phyloP scores from a whole-genome alignment of 306 rosid genomes.

The Coriaria nepalensis region DNA sequence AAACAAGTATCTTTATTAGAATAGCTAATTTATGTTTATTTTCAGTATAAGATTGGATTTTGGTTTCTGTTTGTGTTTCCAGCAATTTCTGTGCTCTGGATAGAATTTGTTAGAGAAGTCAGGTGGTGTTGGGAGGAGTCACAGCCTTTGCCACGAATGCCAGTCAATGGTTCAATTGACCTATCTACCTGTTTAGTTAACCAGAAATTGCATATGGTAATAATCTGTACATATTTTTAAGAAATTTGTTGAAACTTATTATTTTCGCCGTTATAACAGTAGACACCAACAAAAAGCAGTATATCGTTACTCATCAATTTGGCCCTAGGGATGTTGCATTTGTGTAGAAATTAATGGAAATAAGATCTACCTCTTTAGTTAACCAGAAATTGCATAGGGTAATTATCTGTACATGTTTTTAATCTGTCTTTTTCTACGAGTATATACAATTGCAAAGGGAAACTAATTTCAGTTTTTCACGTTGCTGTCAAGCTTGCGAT shows the following conservation, averaged over 20 bases:
- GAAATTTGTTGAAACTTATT: constrained; percentile 3
- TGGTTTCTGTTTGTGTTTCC: constrained; percentile 19
- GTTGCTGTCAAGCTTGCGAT: constrained; percentile 69
- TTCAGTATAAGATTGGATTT: too few species aligned
- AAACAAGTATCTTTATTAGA: constrained; percentile 2
- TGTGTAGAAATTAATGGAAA: too few species aligned
- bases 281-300: too few species aligned
- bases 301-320: too few species aligned
- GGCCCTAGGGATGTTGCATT: too few species aligned
- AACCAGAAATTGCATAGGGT: too few species aligned
- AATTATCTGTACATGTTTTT: too few species aligned
- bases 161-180: constrained; percentile 54
- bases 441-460: constrained; percentile 9
- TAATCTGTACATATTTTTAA: constrained; percentile 13
- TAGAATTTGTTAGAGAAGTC: constrained; percentile 92
- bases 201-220: constrained; percentile 94
- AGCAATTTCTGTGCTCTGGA: constrained; percentile 85
- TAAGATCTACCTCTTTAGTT: too few species aligned
- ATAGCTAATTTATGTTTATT: too few species aligned
- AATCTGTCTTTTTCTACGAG: too few species aligned
- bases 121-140: constrained; percentile 99
- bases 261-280: neutral
- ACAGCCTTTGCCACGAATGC: constrained; percentile 79
- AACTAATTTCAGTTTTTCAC: constrained; percentile 13
- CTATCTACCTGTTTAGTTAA: constrained; percentile 76